Conservation (phyloP, 192 early-diverging fungal genomes). For the Chytriomyces hyalinus region DNA sequence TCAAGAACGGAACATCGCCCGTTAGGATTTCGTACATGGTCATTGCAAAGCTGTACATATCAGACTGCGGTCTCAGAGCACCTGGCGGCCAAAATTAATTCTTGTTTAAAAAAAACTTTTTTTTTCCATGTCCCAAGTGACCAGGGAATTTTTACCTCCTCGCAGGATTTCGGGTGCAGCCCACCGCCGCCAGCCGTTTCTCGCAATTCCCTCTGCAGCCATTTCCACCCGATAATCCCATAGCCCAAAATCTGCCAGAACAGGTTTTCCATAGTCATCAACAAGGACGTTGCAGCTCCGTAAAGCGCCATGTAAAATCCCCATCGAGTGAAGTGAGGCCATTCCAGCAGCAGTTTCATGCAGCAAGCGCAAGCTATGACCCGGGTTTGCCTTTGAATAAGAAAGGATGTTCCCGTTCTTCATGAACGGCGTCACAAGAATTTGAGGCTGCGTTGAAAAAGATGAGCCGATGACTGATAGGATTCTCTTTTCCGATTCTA, state of each 20-base stretch:
- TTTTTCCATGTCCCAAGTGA: neutral
- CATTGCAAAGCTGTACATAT: constrained; percentile 43
- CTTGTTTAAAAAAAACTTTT: no score
- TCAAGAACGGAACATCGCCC: constrained; percentile 33
- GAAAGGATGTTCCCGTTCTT: constrained; percentile 32
- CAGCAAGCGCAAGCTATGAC: constrained; percentile 34
- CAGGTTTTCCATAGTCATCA: constrained; percentile 25
- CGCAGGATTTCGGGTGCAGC: constrained; percentile 33
- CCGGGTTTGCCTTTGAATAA: constrained; percentile 32
- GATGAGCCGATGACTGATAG: constrained; percentile 20
- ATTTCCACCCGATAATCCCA: constrained; percentile 31
- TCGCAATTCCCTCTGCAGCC: constrained; percentile 4
- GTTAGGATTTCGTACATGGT: constrained; percentile 40
- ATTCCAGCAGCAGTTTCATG: constrained; percentile 40
- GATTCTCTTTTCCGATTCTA: neutral
- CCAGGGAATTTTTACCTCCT: constrained; percentile 18
- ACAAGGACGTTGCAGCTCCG: constrained; percentile 41
- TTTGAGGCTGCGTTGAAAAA: neutral
- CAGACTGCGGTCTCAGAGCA: constrained; percentile 14
- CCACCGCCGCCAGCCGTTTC: constrained; percentile 36
- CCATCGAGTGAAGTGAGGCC: constrained; percentile 33
- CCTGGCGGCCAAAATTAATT: constrained; percentile 3
- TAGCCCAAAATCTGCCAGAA: constrained; percentile 35
- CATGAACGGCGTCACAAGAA: constrained; percentile 35
- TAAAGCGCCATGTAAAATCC: constrained; percentile 40